Percentiles rank a stretch among this genome's conserved stretches.
Conservation (phyloP, 2,329 filamentous ascomycete species). For the Pseudogymnoascus sp. region DNA sequence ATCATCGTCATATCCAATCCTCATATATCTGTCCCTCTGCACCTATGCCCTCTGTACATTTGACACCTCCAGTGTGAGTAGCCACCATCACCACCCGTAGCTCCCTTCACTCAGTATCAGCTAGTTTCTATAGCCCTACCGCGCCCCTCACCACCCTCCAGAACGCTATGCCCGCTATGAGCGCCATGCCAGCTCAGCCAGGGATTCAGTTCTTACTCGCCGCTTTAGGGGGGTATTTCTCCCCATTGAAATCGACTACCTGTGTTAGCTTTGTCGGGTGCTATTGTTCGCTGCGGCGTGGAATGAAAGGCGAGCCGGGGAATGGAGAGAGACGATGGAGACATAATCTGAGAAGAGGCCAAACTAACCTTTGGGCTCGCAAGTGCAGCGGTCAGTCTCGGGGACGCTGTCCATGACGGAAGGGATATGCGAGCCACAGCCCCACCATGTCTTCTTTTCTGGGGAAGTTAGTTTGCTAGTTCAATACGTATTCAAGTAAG, state of each 20-base stretch:
- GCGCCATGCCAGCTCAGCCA: conserved; percentile 4
- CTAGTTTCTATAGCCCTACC: neutral
- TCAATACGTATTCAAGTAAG: conserved; percentile 1
- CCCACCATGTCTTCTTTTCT: conserved; percentile 46
- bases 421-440: conserved; percentile 43
- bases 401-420: conserved; percentile 44
- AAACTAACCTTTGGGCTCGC: conserved; percentile 23
- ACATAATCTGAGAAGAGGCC: neutral
- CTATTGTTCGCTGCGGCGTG: neutral
- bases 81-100: neutral
- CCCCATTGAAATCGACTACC: conserved; percentile 40
- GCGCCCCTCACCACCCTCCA: conserved; percentile 4
- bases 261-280: conserved; percentile 29
- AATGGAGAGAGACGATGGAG: neutral
- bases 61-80: neutral
- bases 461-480: conserved; percentile 2
- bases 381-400: conserved; percentile 43
- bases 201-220: conserved; percentile 18
- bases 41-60: neutral
- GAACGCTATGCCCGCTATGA: conserved; percentile 7
- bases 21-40: neutral
- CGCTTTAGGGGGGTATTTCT: conserved; percentile 45
- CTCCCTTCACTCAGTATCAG: conserved; percentile 4
- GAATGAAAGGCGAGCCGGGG: neutral
- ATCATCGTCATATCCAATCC: neutral